Evolutionary conservation across 352 stramenopile species (phyloP), one percentile per base, ranked within the genome.

Genomic region (Phytophthora citricola): DNA sequence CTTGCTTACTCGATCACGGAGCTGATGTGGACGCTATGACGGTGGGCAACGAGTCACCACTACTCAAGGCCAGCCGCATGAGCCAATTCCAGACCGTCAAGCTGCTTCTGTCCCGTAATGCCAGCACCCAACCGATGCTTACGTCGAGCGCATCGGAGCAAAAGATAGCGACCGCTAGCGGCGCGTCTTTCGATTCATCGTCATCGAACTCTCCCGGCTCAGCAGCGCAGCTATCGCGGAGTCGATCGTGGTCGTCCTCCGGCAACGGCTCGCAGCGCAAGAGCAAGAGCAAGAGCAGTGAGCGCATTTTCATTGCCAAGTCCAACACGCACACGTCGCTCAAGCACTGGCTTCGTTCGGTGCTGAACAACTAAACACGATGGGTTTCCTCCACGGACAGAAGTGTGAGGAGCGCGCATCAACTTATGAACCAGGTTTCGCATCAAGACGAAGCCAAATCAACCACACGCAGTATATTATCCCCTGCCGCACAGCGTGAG

Each of bases 31-130:
- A 92, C 64, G 81, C 81, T 3, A 62, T 80, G 48, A 95, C 84
- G 2, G 61, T 79, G 14, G 69, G 64, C 40, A 83, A 85, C 52
- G 87, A 93, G 71, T 91, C 87, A 24, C 73, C 85, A 49, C 66
- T 93, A 46, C 69, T 93, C 39, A 95, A 95, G 63, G 87, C 87
- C 26, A 92, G 77, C 54, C 87, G 86, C 62, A 92, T 95, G 84
- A 90, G 81, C 52, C 85, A 95, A 56, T 77, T 87, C 60, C 67
- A 89, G 62, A 92, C 86, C 3, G 83, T 93, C 27, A 91, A 91
- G 71, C 52, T 94, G 52, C 67, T 94, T 29, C 45, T 91, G 44
- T 60, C 79, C 24, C 75, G 79, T 32, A 79, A 87, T 43, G 81
- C 83, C 11, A 79, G 51, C 31, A 66, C 65, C 15, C 65, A 78